Base-by-base conservation (phyloP, 305 asterid species). In the Caryopteris hybrid region DNA sequence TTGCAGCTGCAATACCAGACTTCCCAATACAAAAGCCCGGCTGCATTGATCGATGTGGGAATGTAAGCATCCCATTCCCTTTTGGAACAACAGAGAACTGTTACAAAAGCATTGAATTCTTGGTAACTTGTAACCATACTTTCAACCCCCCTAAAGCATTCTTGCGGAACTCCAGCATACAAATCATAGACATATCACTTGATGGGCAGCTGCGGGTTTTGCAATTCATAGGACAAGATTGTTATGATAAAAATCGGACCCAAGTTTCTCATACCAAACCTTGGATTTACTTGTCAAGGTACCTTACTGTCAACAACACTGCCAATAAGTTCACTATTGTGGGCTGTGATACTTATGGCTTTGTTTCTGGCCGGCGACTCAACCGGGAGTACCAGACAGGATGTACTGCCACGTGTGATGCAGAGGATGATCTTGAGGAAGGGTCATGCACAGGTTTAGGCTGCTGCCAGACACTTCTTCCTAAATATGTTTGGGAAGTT, bases 341-440 rank as follows among this genome's bases (percentile, higher is more conserved):
- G 3, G 88, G 88, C 13, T 85, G 90, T 6, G 81, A 80, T 42
- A 36, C 86, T 0, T 51, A n/a, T 18, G 78, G 78, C 3, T 41
- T 10, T 13, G 11, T 79, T 8, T 27, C 3, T 7, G 82, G 83
- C 27, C 5, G 0, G 3, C 70, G 74, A 6, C 59, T 20, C 13
- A 1, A 58, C 31, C 55, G 55, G 5, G 17, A 4, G 3, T 80
- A 65, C 33, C 5, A 1, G 1, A 76, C 83, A 4, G 80, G 80
- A 8, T 78, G 86, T 42, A 23, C 12, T 9, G 74, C 84, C 68
- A 22, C 14, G 53, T 82, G 91, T 18, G 2, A 27, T 0, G 13
- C 52, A 0, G 3, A 0, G 54, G 69, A 55, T 6, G 85, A 80
- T 20, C 1, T 70, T 59, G 21, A 2, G 3, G 47, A 36, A 1